Percentiles rank a stretch among this genome's conserved stretches.
These are phyloP conservation scores for Yamadazyma trypodendri DNA, from an alignment of 1,139 yeast genomes.

Conservation along the genomic window DNA sequence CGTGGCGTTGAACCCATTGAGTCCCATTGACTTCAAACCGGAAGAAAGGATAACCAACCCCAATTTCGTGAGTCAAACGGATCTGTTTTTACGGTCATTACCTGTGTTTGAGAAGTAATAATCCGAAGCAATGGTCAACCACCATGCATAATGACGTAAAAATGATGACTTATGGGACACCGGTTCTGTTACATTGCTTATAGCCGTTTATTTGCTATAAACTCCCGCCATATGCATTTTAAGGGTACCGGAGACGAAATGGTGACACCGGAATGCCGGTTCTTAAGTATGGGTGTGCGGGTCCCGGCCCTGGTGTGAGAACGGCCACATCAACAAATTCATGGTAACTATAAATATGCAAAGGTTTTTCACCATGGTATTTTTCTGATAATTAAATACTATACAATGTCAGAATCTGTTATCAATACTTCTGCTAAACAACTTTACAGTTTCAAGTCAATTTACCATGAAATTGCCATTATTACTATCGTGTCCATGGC, in stretches of 20 bases:
- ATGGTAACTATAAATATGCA: background rate
- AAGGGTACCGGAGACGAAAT: background rate
- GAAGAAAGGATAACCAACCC: slow-evolving; percentile 39
- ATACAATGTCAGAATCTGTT: background rate
- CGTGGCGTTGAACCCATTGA: slow-evolving; percentile 64
- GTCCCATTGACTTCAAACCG: slow-evolving; percentile 51
- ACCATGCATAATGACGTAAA: background rate
- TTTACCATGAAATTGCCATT: slow-evolving; percentile 28
- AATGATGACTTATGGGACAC: background rate
- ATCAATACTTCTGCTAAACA: slow-evolving; percentile 1
- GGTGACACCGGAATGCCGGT: slow-evolving; percentile 8
- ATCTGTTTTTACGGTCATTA: slow-evolving; percentile 32
- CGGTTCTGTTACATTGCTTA: background rate
- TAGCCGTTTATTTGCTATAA: background rate
- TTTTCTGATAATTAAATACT: background rate
- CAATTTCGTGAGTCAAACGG: slow-evolving; percentile 46
- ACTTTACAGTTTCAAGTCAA: slow-evolving; percentile 16
- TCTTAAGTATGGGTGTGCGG: slow-evolving; percentile 12
- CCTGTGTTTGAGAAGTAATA: slow-evolving; percentile 18
- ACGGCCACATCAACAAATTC: background rate
- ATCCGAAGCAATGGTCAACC: background rate
- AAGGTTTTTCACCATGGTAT: slow-evolving; percentile 3
- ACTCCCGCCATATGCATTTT: background rate
- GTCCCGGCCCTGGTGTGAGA: slow-evolving; percentile 1
- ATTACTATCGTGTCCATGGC: slow-evolving; percentile 37